A percentile compares a stretch with the other conserved stretches of the same genome.
Evolutionary conservation across 768 basidiomycete species (phyloP).

Genomic region (Trametes maxima): DNA sequence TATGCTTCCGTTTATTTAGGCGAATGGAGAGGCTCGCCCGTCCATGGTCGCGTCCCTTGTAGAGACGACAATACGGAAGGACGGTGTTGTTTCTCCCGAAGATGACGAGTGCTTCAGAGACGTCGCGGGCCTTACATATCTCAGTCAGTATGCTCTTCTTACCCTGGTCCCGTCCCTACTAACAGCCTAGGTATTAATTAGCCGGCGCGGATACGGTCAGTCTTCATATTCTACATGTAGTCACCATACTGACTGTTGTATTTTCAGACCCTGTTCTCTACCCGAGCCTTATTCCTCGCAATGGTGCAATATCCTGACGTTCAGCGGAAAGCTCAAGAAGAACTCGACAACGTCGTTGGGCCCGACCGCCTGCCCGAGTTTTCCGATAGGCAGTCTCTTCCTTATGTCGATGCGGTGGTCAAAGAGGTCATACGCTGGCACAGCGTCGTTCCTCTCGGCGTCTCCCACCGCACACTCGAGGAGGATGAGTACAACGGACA

Average conservation of each 20-base stretch:
- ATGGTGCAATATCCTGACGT: conserved; percentile 30
- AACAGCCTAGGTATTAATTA: neutral
- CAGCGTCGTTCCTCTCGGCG: conserved; percentile 25
- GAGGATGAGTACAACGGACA: conserved; percentile 34
- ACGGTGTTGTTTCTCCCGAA: neutral
- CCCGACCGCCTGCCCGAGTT: conserved; percentile 27
- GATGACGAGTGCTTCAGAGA: conserved; percentile 11
- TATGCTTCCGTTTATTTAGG: neutral
- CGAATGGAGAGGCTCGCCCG: neutral
- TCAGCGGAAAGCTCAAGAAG: conserved; percentile 29
- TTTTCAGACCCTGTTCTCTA: conserved; percentile 23
- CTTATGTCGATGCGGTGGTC: conserved; percentile 26
- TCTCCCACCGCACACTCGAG: conserved; percentile 15
- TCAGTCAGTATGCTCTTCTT: neutral
- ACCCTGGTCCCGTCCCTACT: neutral
- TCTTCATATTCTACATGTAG: neutral
- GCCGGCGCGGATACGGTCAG: conserved; percentile 23
- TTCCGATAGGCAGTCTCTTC: conserved; percentile 21
- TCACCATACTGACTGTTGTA: neutral
- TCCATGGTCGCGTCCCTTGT: conserved; percentile 1
- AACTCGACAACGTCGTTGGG: conserved; percentile 33
- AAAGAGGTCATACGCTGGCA: conserved; percentile 30
- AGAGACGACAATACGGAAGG: neutral
- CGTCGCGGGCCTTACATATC: conserved; percentile 9
- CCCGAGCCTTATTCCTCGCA: conserved; percentile 31